Evolutionary conservation across 768 basidiomycete species (phyloP), one percentile per base, ranked within the genome.

Genomic region (Phanerochaete carnosa): DNA sequence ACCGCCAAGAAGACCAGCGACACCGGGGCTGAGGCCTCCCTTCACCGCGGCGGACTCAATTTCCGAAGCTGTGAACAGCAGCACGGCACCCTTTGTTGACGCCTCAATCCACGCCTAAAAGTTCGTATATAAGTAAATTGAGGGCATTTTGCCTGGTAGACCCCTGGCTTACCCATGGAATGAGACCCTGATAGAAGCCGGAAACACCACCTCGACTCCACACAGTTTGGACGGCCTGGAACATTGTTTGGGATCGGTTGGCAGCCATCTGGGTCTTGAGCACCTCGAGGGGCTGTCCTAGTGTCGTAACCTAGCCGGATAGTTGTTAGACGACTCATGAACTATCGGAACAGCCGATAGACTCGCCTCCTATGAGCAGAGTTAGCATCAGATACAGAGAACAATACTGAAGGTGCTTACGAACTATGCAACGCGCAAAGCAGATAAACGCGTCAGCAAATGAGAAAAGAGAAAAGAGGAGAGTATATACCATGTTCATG

Each of bases 191-290:
- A 78, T 92, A 99, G 79, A 96, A 94, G 26, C 97, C 97, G 49
- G 77, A 72, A 58, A 89, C 76, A 63, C 97, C 94, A 66, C 97
- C 97, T 63, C 97, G 89, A 68, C 86, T 81, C 94, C 94, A 96
- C 61, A 98, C 93, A 5, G 88, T 86, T 64, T 83, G 80, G 66
- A 90, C 80, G 19, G 97, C 95, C 71, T 93, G 86, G 62, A 80
- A 66, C 94, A 99, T 97, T 13, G 89, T 80, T 73, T 99, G 95
- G 11, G 83, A 86, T 62, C 97, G 87, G 79, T 96, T 95, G 62
- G 95, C 94, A 60, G 97, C 97, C 97, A 99, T 98, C 73, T 99
- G 97, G 19, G 97, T 99, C 78, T 99, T 99, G 66, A 98, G 76
- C 33, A 98, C 97, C 78, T 99, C 97, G 60, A 99, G 79, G 23